Conservation (phyloP, 495 filamentous ascomycete species). For the Tuber calosporum region DNA sequence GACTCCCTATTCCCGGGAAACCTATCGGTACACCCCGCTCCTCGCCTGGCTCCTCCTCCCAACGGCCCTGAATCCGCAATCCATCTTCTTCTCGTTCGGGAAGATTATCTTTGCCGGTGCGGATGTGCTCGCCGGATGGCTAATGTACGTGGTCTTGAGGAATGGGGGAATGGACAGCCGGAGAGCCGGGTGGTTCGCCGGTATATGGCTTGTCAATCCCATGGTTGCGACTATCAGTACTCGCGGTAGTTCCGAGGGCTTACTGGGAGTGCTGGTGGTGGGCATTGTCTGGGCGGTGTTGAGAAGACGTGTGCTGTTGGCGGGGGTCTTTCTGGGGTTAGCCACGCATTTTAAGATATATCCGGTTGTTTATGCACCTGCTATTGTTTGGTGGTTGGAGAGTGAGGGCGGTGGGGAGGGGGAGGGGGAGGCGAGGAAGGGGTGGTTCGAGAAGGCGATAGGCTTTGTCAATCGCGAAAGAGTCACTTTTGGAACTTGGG, state of each 20-base stretch:
- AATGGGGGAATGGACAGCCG: constrained; percentile 48
- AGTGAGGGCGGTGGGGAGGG: constrained; percentile 39
- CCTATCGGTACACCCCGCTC: constrained; percentile 92
- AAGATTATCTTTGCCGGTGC: constrained; percentile 78
- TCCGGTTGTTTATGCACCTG: constrained; percentile 84
- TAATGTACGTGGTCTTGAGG: constrained; percentile 61
- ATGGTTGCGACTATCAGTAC: constrained; percentile 98
- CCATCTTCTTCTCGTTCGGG: constrained; percentile 69
- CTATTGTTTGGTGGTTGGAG: constrained; percentile 84
- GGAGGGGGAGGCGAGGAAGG: constrained; percentile 29
- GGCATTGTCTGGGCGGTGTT: constrained; percentile 71
- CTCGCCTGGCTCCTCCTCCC: constrained; percentile 84
- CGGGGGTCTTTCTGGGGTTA: constrained; percentile 71
- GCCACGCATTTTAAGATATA: constrained; percentile 98
- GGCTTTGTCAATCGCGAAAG: constrained; percentile 58
- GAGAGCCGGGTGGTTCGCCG: constrained; percentile 61
- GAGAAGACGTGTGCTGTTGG: constrained; percentile 53
- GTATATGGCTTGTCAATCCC: constrained; percentile 89
- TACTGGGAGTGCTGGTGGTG: constrained; percentile 75
- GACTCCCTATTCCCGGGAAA: constrained; percentile 81
- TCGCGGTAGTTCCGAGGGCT: constrained; percentile 82
- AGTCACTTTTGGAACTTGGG: constrained; percentile 56
- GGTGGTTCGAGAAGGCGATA: constrained; percentile 8
- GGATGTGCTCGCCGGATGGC: constrained; percentile 79
- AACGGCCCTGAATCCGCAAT: constrained; percentile 55